Evolutionary conservation across 208 protist genomes (phyloP), one percentile per base, ranked within the genome.

Genomic region (Acanthamoeba castellanii): DNA sequence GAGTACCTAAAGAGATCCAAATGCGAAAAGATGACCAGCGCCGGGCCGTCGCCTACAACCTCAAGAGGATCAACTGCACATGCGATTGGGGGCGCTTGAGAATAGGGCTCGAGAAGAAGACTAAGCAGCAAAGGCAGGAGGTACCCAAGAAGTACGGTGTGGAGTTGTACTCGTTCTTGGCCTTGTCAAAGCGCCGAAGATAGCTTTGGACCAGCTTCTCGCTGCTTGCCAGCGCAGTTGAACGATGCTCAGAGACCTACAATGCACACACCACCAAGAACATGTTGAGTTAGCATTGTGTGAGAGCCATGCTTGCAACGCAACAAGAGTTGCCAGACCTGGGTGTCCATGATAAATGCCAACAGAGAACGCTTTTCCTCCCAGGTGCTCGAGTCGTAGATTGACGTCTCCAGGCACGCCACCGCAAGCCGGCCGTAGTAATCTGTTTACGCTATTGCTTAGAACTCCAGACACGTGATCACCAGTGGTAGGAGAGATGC

Each of bases 361-460:
- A 92, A 52, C 16, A 92, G 87, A 11, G 47, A 32, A 50, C 27
- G 27, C 37, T 92, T 92, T 0, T 92, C 87, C 18, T 92, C 66
- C 87, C 87, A 92, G 8, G 59, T 76, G 50, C 61, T 92, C 45
- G 59, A 78, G 18, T 68, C 66, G 66, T 78, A 92, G 87, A 92
- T 22, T 3, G 32, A 92, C 3, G 87, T 92, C 57, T 92, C 85
- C 55, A 92, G 37, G 34, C 85, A 92, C 25, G 85, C 57, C 25
- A 66, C 42, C 25, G 85, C 85, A 22, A 92, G n/a, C 32, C 85
- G 55, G n/a, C 85, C 85, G n/a, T 92, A 92, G 20, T 92, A 92
- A 37, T 92, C 85, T 92, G 20, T 18, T 25, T 20, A 7, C 66
- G 47, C n/a, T 16, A 47, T 8, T n/a, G 32, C 22, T 30, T 34